These are phyloP conservation scores for Euphrasia arctica DNA, from an alignment of 305 asterid genomes.

Conservation along the genomic window DNA sequence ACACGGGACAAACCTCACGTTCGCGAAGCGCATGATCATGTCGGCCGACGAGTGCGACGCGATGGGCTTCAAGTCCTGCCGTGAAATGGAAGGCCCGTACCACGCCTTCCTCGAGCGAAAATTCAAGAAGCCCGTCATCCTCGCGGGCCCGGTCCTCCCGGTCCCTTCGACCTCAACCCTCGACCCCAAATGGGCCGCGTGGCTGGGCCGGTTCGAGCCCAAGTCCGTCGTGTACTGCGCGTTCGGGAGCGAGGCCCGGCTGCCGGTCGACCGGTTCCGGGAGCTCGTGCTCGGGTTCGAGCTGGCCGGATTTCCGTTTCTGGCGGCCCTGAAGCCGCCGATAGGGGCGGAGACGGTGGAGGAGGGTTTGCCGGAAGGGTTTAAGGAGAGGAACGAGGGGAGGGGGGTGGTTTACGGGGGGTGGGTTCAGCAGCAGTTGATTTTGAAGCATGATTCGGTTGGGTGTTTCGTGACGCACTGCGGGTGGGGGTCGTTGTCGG, in stretches of 20 bases:
- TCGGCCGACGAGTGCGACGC: slow-evolving; percentile 45
- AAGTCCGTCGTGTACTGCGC: slow-evolving; percentile 54
- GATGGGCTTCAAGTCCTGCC: slow-evolving; percentile 53
- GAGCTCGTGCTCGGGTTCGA: slow-evolving; percentile 65
- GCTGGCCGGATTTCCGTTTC: slow-evolving; percentile 53
- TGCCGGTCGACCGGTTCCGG: slow-evolving; percentile 48
- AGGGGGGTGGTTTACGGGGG: slow-evolving; percentile 51
- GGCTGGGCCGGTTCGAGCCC: slow-evolving; percentile 40
- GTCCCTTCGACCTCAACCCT: slow-evolving; percentile 33
- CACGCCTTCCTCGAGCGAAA: slow-evolving; percentile 39
- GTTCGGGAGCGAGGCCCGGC: slow-evolving; percentile 64
- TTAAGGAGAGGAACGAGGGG: slow-evolving; percentile 30
- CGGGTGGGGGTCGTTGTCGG: slow-evolving; percentile 63
- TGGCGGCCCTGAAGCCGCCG: slow-evolving; percentile 63
- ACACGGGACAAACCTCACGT: slow-evolving; percentile 28
- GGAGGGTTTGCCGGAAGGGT: slow-evolving; percentile 59
- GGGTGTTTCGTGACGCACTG: slow-evolving; percentile 82
- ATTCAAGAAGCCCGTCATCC: slow-evolving; percentile 42
- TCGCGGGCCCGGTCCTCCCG: slow-evolving; percentile 61
- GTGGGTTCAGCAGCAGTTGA: slow-evolving; percentile 71
- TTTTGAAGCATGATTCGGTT: slow-evolving; percentile 52
- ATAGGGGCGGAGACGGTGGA: slow-evolving; percentile 40
- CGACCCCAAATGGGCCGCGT: slow-evolving; percentile 38
- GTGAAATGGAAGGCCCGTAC: slow-evolving; percentile 52
- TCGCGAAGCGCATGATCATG: slow-evolving; percentile 37